Percentiles rank a stretch among this genome's conserved stretches.
These are phyloP conservation scores for Leishmania aethiopica DNA, from an alignment of 208 protist genomes.

Conservation along the genomic window DNA sequence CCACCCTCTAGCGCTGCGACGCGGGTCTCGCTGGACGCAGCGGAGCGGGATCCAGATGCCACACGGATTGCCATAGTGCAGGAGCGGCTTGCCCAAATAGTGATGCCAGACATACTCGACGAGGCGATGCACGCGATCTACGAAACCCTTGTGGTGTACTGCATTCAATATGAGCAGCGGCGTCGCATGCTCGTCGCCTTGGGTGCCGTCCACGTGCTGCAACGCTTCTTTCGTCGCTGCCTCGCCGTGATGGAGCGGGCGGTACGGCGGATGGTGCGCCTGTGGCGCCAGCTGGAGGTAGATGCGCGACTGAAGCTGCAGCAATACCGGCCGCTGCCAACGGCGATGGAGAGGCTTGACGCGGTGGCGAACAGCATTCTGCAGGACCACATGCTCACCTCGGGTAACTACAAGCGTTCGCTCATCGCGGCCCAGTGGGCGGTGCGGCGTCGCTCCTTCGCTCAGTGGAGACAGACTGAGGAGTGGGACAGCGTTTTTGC, in stretches of 20 bases:
- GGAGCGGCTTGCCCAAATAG: constrained; percentile 13
- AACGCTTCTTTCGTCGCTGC: constrained; percentile 76
- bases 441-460: constrained; percentile 37
- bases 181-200: constrained; percentile 31
- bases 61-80: constrained; percentile 4
- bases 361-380: constrained; percentile 74
- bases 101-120: constrained; percentile 23
- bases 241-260: constrained; percentile 59
- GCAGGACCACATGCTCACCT: constrained; percentile 84
- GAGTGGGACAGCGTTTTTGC: constrained; percentile 30
- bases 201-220: constrained; percentile 42
- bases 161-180: constrained; percentile 21
- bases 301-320: constrained; percentile 65
- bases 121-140: constrained; percentile 16
- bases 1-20: not conserved
- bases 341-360: constrained; percentile 55
- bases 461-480: constrained; percentile 46
- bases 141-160: constrained; percentile 34
- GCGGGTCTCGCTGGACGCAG: not conserved
- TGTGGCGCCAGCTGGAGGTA: constrained; percentile 70
- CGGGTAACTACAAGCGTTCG: constrained; percentile 59
- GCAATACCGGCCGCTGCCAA: constrained; percentile 48
- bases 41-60: not conserved
- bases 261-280: constrained; percentile 56
- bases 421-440: constrained; percentile 70